These are phyloP conservation scores for Boletus reticulatus DNA, from an alignment of 768 basidiomycete species.

Conservation along the genomic window DNA sequence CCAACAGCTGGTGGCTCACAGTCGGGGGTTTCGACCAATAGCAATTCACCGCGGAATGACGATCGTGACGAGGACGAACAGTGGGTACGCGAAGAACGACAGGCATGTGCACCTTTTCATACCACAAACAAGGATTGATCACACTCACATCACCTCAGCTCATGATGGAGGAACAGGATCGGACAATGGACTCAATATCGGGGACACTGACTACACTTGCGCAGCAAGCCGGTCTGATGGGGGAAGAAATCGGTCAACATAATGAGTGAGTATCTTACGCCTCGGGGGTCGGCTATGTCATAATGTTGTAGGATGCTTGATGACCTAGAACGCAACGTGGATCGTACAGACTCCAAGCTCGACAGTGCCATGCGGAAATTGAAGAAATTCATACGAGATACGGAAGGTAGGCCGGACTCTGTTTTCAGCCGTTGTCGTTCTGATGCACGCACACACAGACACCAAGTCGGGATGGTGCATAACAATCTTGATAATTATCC, in stretches of 20 bases:
- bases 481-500: constrained; percentile 74
- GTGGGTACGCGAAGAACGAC: constrained; percentile 87
- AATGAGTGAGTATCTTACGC: constrained; percentile 62
- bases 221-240: constrained; percentile 93
- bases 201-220: constrained; percentile 83
- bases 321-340: constrained; percentile 74
- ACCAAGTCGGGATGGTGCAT: constrained; percentile 91
- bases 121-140: neutral
- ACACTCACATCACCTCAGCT: constrained; percentile 45
- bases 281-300: neutral
- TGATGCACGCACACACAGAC: constrained; percentile 43
- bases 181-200: constrained; percentile 81
- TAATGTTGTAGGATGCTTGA: constrained; percentile 62
- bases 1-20: constrained; percentile 20
- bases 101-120: constrained; percentile 42
- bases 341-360: constrained; percentile 64
- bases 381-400: constrained; percentile 79
- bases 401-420: constrained; percentile 52
- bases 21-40: constrained; percentile 9
- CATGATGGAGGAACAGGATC: constrained; percentile 86
- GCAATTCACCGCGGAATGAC: constrained; percentile 13
- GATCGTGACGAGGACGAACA: constrained; percentile 66
- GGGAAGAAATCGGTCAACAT: constrained; percentile 87
- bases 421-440: neutral
- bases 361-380: constrained; percentile 63